Base-by-base conservation (phyloP, 371 early-diverging fungal genomes). In the Zychaea mexicana region DNA sequence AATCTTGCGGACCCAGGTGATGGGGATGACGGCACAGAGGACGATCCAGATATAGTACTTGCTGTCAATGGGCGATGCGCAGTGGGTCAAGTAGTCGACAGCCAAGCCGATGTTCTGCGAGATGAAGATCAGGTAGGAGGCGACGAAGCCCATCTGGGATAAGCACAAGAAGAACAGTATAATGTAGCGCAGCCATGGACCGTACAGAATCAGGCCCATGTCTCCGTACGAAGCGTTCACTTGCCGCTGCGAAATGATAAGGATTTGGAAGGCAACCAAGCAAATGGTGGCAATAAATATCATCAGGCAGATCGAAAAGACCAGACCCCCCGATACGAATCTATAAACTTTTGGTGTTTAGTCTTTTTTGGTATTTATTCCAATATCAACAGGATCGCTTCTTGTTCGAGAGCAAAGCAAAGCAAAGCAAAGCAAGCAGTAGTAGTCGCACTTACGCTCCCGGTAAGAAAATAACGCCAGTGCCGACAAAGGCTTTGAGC, bases 51-150 rank as follows among this genome's bases (percentile, higher is more conserved):
- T 86, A 73, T 88, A 90, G 53, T 87, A 80, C 67, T 80, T 73
- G 27, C 74, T 69, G 32, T 77, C 71, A 38, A 84, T 74, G 45
- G 82, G 72, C 13, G 77, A 60, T n/a, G 69, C 64, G 56, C 92
- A 90, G 38, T 88, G 71, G 21, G 90, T 76, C 8, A 88, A 67
- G 13, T 83, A 76, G 65, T 86, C 83, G 31, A 88, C 72, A 12
- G 92, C 76, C 36, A 88, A 84, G 36, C 87, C 84, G 60, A 90
- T 77, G 74, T 92, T 95, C 69, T 91, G 89, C 2, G 92, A 90
- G 15, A 95, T 88, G 66, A 94, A 95, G 32, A 95, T 91, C 32
- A 90, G 77, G 66, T 94, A 94, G 13, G 94, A 92, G 27, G 90
- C 84, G 42, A 90, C 88, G 61, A 92, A 94, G 6, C 94, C 94